Base-by-base conservation (phyloP, 2,329 filamentous ascomycete species). In the Plectosphaerella sp. region DNA sequence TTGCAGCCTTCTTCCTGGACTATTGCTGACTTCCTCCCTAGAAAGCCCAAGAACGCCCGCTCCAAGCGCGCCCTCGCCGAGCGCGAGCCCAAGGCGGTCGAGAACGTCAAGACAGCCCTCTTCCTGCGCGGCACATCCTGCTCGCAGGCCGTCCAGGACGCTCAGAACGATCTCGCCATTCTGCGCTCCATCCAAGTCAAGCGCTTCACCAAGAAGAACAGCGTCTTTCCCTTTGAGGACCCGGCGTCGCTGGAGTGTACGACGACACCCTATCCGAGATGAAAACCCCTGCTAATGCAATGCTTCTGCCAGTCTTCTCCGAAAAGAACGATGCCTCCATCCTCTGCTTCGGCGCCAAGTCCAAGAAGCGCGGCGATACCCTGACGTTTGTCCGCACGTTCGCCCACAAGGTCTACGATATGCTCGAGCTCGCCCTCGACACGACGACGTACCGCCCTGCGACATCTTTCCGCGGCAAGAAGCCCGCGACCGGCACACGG, bases 11-110 rank as follows among this genome's bases (percentile, higher is more conserved):
- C 15, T 16, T 15, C 22, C 9, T 12, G 41, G 14, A 7, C 3
- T 9, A 16, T 9, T 43, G 41, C 41, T 43, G 41, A 43, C 41
- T 18, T 14, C 8, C 2, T 1, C 15, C 20, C 45, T 58, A 83
- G 79, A 67, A 83, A 83, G 72, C 80, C 81, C 59, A 76, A 78
- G 57, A 84, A 82, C 72, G 91, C 93, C 62, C 91, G 94, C 77
- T 94, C 91, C 53, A 96, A 96, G 80, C 88, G 94, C 62, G 92
- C 90, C 58, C 86, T 97, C 67, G 94, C 96, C 69, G 93, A 95
- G 73, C 89, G 89, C 65, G 92, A 90, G 65, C 90, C 94, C 53
- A 96, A 97, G 71, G 77, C 84, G 60, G 75, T 88, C 71, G 94
- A 99, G 75, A 94, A 95, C 72, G 84, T 91, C 56, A 97, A 96